A percentile compares a stretch with the other conserved stretches of the same genome.
These are phyloP conservation scores for Coffea eugenioides DNA, from an alignment of 257 asterid species.

Conservation along the genomic window DNA sequence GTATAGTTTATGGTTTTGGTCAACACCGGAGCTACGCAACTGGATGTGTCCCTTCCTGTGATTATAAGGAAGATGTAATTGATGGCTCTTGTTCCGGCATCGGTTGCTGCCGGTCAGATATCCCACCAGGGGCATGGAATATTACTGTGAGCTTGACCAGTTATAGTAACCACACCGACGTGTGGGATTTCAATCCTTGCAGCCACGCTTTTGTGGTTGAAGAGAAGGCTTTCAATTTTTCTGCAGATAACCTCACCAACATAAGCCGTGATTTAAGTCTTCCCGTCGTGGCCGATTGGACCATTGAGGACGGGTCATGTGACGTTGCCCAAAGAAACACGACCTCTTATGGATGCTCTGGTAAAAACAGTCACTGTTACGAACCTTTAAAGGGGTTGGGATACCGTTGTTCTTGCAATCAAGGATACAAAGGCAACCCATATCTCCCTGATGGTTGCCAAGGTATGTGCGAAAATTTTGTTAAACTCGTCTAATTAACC, in stretches of 20 bases:
- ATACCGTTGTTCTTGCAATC: neutral
- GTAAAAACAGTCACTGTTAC: neutral
- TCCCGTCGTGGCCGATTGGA: constrained; percentile 8
- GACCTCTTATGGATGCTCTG: neutral
- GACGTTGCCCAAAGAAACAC: neutral
- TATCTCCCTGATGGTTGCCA: neutral
- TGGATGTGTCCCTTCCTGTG: constrained; percentile 36
- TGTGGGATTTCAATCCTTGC: constrained; percentile 1
- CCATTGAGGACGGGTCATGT: neutral
- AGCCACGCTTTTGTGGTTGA: constrained; percentile 1
- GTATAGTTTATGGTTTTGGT: constrained; percentile 9
- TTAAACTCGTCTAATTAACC: neutral
- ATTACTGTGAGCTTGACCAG: too few species aligned
- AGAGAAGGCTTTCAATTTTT: neutral
- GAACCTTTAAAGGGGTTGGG: neutral
- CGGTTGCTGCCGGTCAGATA: constrained; percentile 6
- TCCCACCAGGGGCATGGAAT: neutral
- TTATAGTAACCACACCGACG: neutral
- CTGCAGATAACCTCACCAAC: neutral
- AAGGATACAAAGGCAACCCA: neutral
- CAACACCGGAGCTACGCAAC: neutral
- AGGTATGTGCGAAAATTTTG: neutral
- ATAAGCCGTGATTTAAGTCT: neutral
- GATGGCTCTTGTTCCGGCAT: constrained; percentile 20
- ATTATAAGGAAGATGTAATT: neutral